Evolutionary conservation across 2,329 filamentous ascomycete genomes (phyloP).

Genomic region (Trichoderma breve): DNA sequence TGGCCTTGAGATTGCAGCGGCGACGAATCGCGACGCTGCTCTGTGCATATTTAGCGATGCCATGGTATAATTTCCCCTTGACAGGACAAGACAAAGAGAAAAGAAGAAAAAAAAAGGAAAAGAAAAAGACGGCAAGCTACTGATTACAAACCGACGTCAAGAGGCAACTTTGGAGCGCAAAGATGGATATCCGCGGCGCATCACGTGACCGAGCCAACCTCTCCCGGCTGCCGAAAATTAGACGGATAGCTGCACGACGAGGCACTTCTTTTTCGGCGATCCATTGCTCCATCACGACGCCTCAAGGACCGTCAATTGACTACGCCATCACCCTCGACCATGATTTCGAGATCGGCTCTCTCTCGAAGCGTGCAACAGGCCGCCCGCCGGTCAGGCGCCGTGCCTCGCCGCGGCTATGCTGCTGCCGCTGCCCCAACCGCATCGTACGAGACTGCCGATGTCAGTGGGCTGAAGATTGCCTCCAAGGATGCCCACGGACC

Average conservation of each 20-base stretch:
- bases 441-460: slow-evolving; percentile 83
- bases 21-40: slow-evolving; percentile 24
- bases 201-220: slow-evolving; percentile 38
- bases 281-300: slow-evolving; percentile 42
- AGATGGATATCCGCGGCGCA: slow-evolving; percentile 16
- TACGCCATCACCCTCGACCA: slow-evolving; percentile 56
- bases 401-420: slow-evolving; percentile 56
- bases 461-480: slow-evolving; percentile 87
- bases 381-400: slow-evolving; percentile 56
- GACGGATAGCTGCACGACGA: slow-evolving; percentile 42
- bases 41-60: slow-evolving; percentile 22
- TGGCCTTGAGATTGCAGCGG: slow-evolving; percentile 13
- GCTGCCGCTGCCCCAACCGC: slow-evolving; percentile 60
- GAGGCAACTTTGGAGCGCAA: slow-evolving; percentile 2
- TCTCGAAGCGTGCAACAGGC: slow-evolving; percentile 58
- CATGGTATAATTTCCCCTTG: background rate
- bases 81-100: background rate
- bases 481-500: slow-evolving; percentile 85
- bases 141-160: slow-evolving; percentile 17
- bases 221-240: slow-evolving; percentile 42
- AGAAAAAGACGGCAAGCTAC: background rate
- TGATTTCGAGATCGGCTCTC: slow-evolving; percentile 62
- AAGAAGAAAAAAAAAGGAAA: background rate
- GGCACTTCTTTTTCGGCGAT: slow-evolving; percentile 40
- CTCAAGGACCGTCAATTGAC: slow-evolving; percentile 51